Percentiles rank a stretch among this genome's conserved stretches.
These are phyloP conservation scores for Zopfia rhizophila DNA, from an alignment of 2,329 filamentous ascomycete species.

Conservation along the genomic window DNA sequence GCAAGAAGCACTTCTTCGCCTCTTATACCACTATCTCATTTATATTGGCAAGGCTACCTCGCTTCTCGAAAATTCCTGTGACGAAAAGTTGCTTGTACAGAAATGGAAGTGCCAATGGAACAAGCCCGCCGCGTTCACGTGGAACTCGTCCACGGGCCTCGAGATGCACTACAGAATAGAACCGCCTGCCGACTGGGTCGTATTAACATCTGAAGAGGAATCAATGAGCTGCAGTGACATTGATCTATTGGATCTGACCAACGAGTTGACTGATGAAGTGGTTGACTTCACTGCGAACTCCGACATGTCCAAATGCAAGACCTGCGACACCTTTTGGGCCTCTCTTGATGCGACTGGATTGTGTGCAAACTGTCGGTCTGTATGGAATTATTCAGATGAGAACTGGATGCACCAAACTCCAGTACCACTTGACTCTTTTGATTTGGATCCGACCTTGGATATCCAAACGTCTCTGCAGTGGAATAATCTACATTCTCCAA, in stretches of 20 bases:
- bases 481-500: too few relatives aligned
- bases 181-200: slow-evolving; percentile 26
- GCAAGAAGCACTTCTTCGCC: slow-evolving; percentile 24
- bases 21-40: slow-evolving; percentile 31
- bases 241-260: slow-evolving; percentile 24
- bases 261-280: too few relatives aligned
- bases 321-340: slow-evolving; percentile 25
- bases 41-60: slow-evolving; percentile 31
- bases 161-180: slow-evolving; percentile 32
- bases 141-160: slow-evolving; percentile 22
- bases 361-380: slow-evolving; percentile 16
- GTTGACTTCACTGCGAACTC: slow-evolving; percentile 20
- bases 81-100: slow-evolving; percentile 21
- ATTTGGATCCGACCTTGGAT: too few relatives aligned
- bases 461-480: too few relatives aligned
- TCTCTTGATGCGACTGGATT: slow-evolving; percentile 7
- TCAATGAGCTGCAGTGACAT: slow-evolving; percentile 28
- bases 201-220: slow-evolving; percentile 25
- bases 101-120: slow-evolving; percentile 28
- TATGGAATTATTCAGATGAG: too few relatives aligned
- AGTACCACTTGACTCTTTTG: too few relatives aligned
- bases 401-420: too few relatives aligned
- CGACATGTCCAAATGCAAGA: slow-evolving; percentile 24
- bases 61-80: slow-evolving; percentile 18
- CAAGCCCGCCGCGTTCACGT: slow-evolving; percentile 31